Conservation (phyloP, 768 basidiomycete species). For the Amanita subjunquillea region DNA sequence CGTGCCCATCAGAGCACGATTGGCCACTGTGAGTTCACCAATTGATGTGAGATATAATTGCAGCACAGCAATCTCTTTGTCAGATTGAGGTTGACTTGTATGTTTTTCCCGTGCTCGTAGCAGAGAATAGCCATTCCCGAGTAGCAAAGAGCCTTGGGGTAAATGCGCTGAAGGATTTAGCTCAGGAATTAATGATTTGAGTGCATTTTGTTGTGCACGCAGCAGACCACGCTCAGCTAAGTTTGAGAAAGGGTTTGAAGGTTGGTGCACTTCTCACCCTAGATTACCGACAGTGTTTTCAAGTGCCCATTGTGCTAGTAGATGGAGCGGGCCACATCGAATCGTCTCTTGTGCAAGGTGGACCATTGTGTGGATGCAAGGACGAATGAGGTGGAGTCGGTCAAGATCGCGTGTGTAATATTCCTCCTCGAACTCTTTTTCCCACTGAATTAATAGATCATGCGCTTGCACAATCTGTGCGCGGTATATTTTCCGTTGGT, state of each 20-base stretch:
- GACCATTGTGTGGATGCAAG: too few relatives aligned
- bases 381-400: too few relatives aligned
- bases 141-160: neutral
- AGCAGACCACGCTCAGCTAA: conserved; percentile 15
- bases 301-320: conserved; percentile 19
- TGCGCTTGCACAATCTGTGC: conserved; percentile 11
- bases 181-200: conserved; percentile 9
- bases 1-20: too few relatives aligned
- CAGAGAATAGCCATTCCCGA: conserved; percentile 8
- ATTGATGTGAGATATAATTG: too few relatives aligned
- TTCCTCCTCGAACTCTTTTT: conserved; percentile 12
- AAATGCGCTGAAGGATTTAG: neutral
- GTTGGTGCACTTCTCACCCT: conserved; percentile 13
- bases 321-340: neutral
- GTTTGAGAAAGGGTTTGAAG: conserved; percentile 15
- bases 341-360: too few relatives aligned
- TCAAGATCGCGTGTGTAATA: too few relatives aligned
- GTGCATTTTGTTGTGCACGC: conserved; percentile 10
- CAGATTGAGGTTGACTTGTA: too few relatives aligned
- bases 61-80: too few relatives aligned
- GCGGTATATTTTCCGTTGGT: conserved; percentile 10
- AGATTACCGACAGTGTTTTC: conserved; percentile 9
- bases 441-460: conserved; percentile 12
- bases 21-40: too few relatives aligned
- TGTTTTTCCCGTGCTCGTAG: conserved; percentile 1